Base-by-base conservation (phyloP, 441 rosid species). In the California macrophylla region DNA sequence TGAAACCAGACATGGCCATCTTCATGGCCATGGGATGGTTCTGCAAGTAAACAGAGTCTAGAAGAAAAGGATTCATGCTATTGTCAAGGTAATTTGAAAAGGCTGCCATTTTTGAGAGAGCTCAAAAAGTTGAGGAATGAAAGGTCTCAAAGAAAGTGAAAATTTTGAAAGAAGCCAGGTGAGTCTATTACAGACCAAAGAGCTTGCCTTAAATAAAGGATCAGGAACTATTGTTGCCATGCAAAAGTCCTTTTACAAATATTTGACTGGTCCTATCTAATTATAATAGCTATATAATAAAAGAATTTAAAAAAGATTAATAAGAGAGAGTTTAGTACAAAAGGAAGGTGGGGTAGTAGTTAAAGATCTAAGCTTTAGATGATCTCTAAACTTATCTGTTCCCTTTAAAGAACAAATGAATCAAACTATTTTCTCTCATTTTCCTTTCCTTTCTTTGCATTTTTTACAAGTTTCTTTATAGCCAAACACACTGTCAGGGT, bases 71-170 rank as follows among this genome's bases (percentile, higher is more conserved):
- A 45, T 72, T 52, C 24, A 18, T 52, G 60, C 6, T 56, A 47
- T 66, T 71, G 3, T 71, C 66, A 28, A 78, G 86, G 72, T 68
- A 70, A 2, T 45, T n/a, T 29, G 86, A 74, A 81, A 79, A 83
- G 34, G 84, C 78, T 72, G 89, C 82, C 89, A 85, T 83, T 52
- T 52, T 42, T 78, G 10, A 2, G 24, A 13, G 20, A 62, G 32
- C 40, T 12, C 60, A 23, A 64, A 45, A 23, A 25, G 72, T 72
- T 72, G 66, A 60, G 75, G 68, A 73, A 71, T 63, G 24, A 71
- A 21, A 70, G 45, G 54, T 24, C 72, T 71, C 47, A 69, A 64
- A 78, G 81, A 72, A 82, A 79, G 75, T 68, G 60, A 12, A 8
- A 12, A 2, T 12, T 40, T 40, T 40, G 47, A 9, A 32, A 9